Base-by-base conservation (phyloP, 2,329 filamentous ascomycete genomes). In the Botrytis tulipae region DNA sequence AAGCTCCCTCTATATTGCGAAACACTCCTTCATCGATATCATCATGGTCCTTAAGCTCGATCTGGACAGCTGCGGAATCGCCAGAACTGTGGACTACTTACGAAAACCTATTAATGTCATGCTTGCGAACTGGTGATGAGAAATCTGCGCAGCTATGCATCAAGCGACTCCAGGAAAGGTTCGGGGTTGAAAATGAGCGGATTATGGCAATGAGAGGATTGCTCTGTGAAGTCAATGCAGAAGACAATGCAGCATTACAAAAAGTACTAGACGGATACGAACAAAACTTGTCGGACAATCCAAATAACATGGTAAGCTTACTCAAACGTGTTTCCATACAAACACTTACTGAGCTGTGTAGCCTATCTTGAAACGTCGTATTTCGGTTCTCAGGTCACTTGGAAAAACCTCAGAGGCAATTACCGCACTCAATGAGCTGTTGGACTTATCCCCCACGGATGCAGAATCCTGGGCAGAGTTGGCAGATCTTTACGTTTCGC, bases 391-490 rank as follows among this genome's bases (percentile, higher is more conserved):
- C 74, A 90, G 90, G 78, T 92, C 91, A 42, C 86, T 97, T 82
- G 90, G 90, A 44, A 90, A 89, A 78, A 85, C 85, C 1, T 79
- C 87, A 1, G 94, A 98, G 76, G 93, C 96, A 1, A 92, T 95
- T 62, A 84, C 89, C 46, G 90, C 91, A 42, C 84, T 98, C 73
- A 90, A 91, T 75, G 87, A 90, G 73, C 86, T 98, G 42, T 85
- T 99, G 65, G 92, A 97, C 80, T 90, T 92, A 75, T 92, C 91
- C 71, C 95, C 96, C 2, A 97, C 93, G 2, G 96, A 99, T 84
- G 91, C 92, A 9, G 96, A 99, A 84, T 91, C 93, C 16, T 99
- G 96, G 96, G 89, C 93, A 70, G 96, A 99, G 84, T 86, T 98
- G 77, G 90, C 93, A 71, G 94, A 97, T 81, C 84, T 98, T 75